These are phyloP conservation scores for Apiospora arundinis DNA, from an alignment of 2,329 filamentous ascomycete genomes.

Conservation along the genomic window DNA sequence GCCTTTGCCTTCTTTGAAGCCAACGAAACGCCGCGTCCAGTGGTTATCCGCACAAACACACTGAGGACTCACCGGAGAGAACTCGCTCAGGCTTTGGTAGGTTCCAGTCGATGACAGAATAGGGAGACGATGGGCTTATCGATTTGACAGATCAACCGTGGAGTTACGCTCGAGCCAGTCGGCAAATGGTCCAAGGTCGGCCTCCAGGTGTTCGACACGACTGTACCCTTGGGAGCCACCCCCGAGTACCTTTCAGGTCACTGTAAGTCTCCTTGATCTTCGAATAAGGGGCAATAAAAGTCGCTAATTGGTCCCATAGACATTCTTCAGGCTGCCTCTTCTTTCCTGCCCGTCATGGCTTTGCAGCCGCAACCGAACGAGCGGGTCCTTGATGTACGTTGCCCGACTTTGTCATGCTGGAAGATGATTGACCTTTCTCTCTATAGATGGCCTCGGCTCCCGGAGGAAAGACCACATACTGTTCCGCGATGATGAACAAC, in stretches of 20 bases:
- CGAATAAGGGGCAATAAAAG: background rate
- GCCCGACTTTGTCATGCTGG: background rate
- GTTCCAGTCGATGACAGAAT: conserved; percentile 33
- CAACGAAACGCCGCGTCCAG: conserved; percentile 91
- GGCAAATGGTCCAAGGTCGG: conserved; percentile 99
- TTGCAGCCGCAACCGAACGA: conserved; percentile 33
- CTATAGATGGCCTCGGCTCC: conserved; percentile 82
- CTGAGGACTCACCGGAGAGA: conserved; percentile 78
- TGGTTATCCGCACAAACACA: conserved; percentile 97
- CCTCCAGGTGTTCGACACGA: conserved; percentile 92
- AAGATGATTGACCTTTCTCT: background rate
- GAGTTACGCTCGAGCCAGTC: conserved; percentile 93
- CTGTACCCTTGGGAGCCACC: conserved; percentile 75
- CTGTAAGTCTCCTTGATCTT: conserved; percentile 45
- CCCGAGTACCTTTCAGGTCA: conserved; percentile 97
- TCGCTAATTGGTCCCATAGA: conserved; percentile 45
- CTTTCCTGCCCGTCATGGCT: conserved; percentile 97
- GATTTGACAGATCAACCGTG: conserved; percentile 74
- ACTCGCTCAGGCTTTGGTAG: conserved; percentile 80
- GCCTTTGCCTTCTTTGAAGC: conserved; percentile 98
- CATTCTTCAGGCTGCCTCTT: conserved; percentile 95
- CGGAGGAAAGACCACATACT: conserved; percentile 86
- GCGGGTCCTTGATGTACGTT: conserved; percentile 17
- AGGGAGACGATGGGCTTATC: background rate
- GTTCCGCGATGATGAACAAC: conserved; percentile 97